phyloP scores from a whole-genome alignment of 768 basidiomycete genomes.

The Clitopilus hobsonii region DNA sequence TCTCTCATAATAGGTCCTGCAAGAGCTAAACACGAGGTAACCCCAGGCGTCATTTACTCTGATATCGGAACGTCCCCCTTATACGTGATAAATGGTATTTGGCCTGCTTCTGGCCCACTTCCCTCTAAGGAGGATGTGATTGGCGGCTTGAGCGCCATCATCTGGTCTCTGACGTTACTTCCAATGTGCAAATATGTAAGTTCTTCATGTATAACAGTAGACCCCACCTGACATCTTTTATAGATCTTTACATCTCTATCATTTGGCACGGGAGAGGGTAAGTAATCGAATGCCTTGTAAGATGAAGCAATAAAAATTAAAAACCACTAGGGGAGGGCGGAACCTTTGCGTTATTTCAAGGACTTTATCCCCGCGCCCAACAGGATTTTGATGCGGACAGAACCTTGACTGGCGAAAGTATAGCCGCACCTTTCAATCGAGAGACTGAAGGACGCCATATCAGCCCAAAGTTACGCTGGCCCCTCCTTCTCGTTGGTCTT shows the following conservation, averaged over 20 bases:
- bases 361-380: conserved; percentile 48
- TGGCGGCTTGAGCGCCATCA: conserved; percentile 56
- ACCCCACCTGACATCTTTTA: not conserved
- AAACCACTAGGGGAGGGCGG: conserved; percentile 54
- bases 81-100: conserved; percentile 64
- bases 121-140: conserved; percentile 59
- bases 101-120: conserved; percentile 39
- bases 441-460: conserved; percentile 15
- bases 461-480: conserved; percentile 35
- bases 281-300: not conserved
- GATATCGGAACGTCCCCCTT: conserved; percentile 58
- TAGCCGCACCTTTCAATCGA: conserved; percentile 9
- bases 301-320: not conserved
- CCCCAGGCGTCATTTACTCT: conserved; percentile 41
- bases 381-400: conserved; percentile 45
- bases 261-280: conserved; percentile 50
- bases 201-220: not conserved
- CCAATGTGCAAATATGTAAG: conserved; percentile 63
- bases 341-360: conserved; percentile 59
- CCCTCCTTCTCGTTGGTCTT: conserved; percentile 54
- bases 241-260: conserved; percentile 40
- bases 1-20: not conserved
- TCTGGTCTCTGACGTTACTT: conserved; percentile 59
- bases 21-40: not conserved
- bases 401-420: conserved; percentile 47